Conservation (phyloP, 1,284 basidiomycete species). For the Ganoderma leucocontextum region DNA sequence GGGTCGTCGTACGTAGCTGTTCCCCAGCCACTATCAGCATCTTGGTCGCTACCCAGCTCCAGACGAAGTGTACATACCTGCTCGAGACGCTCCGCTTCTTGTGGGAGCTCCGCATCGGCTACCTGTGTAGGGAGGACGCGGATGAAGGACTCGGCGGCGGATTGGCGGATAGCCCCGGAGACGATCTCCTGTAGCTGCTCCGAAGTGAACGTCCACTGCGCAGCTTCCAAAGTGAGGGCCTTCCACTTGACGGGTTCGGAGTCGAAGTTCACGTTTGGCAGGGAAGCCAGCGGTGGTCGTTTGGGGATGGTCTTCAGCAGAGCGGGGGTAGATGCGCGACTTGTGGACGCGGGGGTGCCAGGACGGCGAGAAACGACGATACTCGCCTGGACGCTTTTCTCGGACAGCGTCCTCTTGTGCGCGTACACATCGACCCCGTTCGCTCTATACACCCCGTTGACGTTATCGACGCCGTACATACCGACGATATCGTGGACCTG, state of each 20-base stretch:
- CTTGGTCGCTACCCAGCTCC: neutral
- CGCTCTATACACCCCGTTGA: neutral
- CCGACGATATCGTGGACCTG: constrained; percentile 7
- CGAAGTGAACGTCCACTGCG: constrained; percentile 78
- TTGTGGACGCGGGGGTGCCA: constrained; percentile 31
- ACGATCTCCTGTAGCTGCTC: constrained; percentile 77
- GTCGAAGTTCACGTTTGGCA: constrained; percentile 64
- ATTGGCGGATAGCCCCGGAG: constrained; percentile 74
- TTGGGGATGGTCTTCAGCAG: constrained; percentile 37
- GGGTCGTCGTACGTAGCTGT: constrained; percentile 49
- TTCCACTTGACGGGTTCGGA: constrained; percentile 65
- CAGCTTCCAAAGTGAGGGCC: constrained; percentile 73
- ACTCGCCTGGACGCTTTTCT: constrained; percentile 28
- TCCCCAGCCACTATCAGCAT: neutral
- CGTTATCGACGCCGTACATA: neutral
- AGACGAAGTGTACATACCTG: constrained; percentile 43
- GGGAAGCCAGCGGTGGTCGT: constrained; percentile 49
- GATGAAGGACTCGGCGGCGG: constrained; percentile 75
- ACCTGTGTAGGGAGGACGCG: constrained; percentile 69
- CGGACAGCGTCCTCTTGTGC: constrained; percentile 19
- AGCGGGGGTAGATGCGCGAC: constrained; percentile 37
- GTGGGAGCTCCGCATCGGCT: constrained; percentile 63
- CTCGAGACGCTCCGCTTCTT: constrained; percentile 66
- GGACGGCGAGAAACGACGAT: constrained; percentile 7
- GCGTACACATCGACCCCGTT: constrained; percentile 2